phyloP scores from a whole-genome alignment of 2,329 filamentous ascomycete genomes.

The Alternaria incomplexa region DNA sequence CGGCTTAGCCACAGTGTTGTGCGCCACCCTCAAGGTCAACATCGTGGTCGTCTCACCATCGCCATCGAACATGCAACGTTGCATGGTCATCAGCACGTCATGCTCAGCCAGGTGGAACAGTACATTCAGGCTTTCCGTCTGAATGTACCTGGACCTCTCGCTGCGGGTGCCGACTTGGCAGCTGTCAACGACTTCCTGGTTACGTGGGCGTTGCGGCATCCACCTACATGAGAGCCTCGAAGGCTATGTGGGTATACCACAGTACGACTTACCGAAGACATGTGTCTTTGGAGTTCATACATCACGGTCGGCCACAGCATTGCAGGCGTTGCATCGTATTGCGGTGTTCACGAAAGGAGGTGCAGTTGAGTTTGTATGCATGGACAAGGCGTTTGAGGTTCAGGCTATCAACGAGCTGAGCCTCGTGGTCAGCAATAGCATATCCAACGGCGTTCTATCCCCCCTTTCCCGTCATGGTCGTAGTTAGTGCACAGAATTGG shows the following conservation, averaged over 20 bases:
- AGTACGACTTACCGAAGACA: background rate
- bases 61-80: background rate
- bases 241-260: no score
- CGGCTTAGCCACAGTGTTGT: background rate
- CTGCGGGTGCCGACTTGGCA: background rate
- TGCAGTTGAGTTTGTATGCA: background rate
- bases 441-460: background rate
- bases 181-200: background rate
- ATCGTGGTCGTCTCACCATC: background rate
- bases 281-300: background rate
- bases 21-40: background rate
- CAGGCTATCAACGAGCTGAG: background rate
- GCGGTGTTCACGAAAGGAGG: background rate
- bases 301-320: background rate
- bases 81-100: background rate
- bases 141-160: background rate
- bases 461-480: background rate
- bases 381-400: background rate
- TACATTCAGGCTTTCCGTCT: background rate
- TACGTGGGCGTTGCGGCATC: background rate
- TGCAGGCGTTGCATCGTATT: background rate
- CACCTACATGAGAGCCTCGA: no score
- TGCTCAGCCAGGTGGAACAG: background rate
- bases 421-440: background rate
- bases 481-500: background rate